Conservation (phyloP, 1,284 basidiomycete species). For the Naganishia sp. region DNA sequence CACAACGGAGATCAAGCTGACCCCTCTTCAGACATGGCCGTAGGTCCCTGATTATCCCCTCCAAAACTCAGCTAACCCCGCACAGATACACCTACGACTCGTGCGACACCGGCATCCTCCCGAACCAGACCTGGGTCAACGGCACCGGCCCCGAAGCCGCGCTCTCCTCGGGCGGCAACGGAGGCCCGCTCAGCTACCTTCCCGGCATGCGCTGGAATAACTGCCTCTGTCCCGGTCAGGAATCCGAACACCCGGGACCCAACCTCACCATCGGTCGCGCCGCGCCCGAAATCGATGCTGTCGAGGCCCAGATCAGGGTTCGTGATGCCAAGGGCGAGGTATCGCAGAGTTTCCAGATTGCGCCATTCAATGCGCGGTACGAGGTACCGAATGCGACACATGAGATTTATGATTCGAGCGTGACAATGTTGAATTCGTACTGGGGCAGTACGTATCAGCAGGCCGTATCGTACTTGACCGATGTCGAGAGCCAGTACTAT, state of each 20-base stretch:
- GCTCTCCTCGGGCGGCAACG: conserved; percentile 44
- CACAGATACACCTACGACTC: conserved; percentile 48
- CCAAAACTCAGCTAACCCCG: not conserved
- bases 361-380: conserved; percentile 67
- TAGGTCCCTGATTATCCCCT: not conserved
- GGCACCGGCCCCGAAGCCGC: conserved; percentile 50
- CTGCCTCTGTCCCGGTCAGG: conserved; percentile 60
- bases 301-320: conserved; percentile 59
- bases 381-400: conserved; percentile 61
- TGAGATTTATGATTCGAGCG: conserved; percentile 45
- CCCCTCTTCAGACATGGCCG: conserved; percentile 12
- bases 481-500: conserved; percentile 57
- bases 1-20: not conserved
- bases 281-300: conserved; percentile 67
- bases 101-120: conserved; percentile 49
- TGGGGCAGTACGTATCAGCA: conserved; percentile 77
- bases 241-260: conserved; percentile 68
- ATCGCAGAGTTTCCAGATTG: conserved; percentile 60
- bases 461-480: conserved; percentile 67
- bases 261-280: conserved; percentile 58
- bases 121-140: conserved; percentile 53
- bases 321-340: conserved; percentile 50
- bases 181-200: conserved; percentile 49
- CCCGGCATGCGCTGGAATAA: conserved; percentile 59
- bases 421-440: conserved; percentile 70